Percentiles rank a stretch among this genome's conserved stretches.
Evolutionary conservation across 495 filamentous ascomycete genomes (phyloP).

Genomic region (Talaromyces liani): DNA sequence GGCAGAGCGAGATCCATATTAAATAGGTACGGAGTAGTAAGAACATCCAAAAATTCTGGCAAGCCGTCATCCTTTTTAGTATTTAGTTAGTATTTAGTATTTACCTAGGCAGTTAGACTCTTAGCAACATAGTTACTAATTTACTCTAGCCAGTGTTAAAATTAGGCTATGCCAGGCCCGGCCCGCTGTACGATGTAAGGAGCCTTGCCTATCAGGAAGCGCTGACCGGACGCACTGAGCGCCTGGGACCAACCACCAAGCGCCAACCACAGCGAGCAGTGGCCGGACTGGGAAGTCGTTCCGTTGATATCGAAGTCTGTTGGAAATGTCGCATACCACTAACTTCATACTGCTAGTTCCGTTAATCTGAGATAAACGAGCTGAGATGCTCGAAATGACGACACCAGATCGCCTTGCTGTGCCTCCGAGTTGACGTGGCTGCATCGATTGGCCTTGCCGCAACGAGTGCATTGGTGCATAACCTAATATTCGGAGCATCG

Average conservation of each 20-base stretch:
- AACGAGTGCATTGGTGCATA: not conserved
- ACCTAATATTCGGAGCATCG: not conserved
- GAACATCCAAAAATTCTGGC: not conserved
- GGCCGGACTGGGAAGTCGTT: not conserved
- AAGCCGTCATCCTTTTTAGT: not conserved
- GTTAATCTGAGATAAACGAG: not conserved
- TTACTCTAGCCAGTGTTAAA: not conserved
- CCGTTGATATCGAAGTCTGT: not conserved
- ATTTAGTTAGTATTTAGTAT: too few species aligned
- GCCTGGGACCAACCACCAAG: not conserved
- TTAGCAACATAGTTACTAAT: too few species aligned
- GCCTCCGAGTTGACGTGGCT: not conserved
- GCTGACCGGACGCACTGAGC: not conserved
- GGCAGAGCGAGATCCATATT: not conserved
- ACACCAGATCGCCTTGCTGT: not conserved
- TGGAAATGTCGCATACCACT: not conserved
- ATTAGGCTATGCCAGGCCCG: constrained; percentile 6
- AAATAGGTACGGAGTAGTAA: too few species aligned
- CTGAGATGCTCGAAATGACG: not conserved
- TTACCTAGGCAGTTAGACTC: too few species aligned
- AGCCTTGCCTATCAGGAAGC: not conserved
- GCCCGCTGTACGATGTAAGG: constrained; percentile 6
- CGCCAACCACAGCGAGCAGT: not conserved
- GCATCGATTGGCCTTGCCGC: not conserved
- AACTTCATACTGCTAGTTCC: not conserved